Conservation (phyloP, 129 eudicot species). For the Heracleum sosnowskyi region DNA sequence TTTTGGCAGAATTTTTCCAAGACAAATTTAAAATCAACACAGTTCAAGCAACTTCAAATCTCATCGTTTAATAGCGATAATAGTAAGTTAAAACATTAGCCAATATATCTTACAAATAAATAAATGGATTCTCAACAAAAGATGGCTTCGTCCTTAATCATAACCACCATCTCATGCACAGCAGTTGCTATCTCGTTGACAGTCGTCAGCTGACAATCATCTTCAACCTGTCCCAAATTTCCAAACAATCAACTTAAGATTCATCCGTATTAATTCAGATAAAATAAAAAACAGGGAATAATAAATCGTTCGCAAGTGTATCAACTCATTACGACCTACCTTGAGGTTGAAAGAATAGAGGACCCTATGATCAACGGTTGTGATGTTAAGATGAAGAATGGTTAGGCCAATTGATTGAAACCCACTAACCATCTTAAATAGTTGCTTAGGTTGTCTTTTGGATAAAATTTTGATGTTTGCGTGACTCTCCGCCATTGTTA, state of each 20-base stretch:
- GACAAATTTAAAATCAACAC: background rate
- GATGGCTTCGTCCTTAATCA: constrained; percentile 30
- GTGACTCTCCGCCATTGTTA: constrained; percentile 43
- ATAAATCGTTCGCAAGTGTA: background rate
- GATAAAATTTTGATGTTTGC: constrained; percentile 35
- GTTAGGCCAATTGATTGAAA: constrained; percentile 24
- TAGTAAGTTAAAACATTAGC: background rate
- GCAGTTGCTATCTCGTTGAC: constrained; percentile 38
- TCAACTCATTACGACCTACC: constrained; percentile 20
- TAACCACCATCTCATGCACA: constrained; percentile 29
- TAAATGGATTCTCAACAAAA: constrained; percentile 8
- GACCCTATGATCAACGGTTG: constrained; percentile 31
- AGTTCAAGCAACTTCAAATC: background rate
- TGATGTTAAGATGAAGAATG: constrained; percentile 41
- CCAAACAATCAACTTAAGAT: background rate
- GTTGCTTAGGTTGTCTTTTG: constrained; percentile 35
- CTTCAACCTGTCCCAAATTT: constrained; percentile 30
- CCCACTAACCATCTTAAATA: constrained; percentile 29
- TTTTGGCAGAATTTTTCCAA: background rate
- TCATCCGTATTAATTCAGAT: background rate
- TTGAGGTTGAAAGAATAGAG: constrained; percentile 47
- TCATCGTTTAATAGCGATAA: background rate
- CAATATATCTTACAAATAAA: background rate
- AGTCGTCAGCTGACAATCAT: constrained; percentile 31
- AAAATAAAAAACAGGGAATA: background rate